These are phyloP conservation scores for Pestalotiopsis fici DNA, from an alignment of 2,329 filamentous ascomycete species.

Conservation along the genomic window DNA sequence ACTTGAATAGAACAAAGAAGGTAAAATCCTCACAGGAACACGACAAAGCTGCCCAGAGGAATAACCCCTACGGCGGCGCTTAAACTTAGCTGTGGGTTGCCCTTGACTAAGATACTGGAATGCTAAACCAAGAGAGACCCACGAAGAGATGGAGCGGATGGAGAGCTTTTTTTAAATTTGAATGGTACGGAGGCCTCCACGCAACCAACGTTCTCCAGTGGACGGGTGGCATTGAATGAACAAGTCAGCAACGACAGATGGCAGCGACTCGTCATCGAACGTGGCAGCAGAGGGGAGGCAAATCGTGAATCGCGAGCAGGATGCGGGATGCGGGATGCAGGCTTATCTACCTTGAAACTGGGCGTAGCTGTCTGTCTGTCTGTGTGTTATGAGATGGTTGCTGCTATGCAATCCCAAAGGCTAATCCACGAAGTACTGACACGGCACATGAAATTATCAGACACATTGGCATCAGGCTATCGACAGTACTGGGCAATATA, in stretches of 20 bases:
- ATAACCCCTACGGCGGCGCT: not conserved
- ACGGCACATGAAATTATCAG: too few species aligned
- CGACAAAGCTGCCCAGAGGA: not conserved
- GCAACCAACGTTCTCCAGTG: not conserved
- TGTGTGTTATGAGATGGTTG: too few species aligned
- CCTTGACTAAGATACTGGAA: not conserved
- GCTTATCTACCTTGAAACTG: too few species aligned
- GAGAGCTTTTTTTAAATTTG: not conserved
- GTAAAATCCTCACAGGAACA: not conserved
- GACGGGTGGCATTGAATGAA: not conserved
- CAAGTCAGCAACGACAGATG: not conserved
- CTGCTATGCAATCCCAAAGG: too few species aligned
- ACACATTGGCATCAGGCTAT: too few species aligned
- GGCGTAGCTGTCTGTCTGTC: too few species aligned
- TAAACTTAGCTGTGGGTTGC: not conserved
- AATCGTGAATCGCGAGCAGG: not conserved
- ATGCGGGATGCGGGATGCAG: too few species aligned
- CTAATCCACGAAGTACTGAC: too few species aligned
- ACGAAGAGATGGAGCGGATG: not conserved
- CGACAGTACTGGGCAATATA: too few species aligned
- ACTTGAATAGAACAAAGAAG: not conserved
- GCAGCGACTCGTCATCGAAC: not conserved
- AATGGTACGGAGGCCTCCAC: not conserved
- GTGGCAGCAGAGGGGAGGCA: not conserved
- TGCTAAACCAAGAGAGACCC: not conserved